phyloP scores from a whole-genome alignment of 2,329 filamentous ascomycete species.

The Talaromyces sp. region DNA sequence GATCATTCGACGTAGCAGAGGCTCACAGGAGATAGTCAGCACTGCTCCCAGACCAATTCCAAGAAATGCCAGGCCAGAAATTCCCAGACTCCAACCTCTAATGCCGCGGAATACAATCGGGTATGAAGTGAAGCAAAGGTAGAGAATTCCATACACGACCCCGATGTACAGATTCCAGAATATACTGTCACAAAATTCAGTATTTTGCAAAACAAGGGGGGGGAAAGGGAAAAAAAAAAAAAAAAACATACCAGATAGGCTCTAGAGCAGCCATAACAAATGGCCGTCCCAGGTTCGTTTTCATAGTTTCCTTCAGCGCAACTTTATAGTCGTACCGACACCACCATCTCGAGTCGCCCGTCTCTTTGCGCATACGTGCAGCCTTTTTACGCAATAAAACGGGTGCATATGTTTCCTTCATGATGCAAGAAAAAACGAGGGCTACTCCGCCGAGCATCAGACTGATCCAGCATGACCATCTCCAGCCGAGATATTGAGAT shows the following conservation, averaged over 20 bases:
- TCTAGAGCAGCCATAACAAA: conserved; percentile 74
- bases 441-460: conserved; percentile 57
- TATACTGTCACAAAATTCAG: conserved; percentile 49
- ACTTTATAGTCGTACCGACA: conserved; percentile 71
- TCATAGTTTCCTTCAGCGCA: conserved; percentile 62
- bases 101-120: conserved; percentile 73
- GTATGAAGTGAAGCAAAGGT: conserved; percentile 87
- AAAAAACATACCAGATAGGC: conserved; percentile 65
- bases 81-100: conserved; percentile 71
- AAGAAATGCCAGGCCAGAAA: conserved; percentile 72
- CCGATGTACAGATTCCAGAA: conserved; percentile 69
- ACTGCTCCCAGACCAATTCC: conserved; percentile 61
- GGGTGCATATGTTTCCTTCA: conserved; percentile 65
- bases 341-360: conserved; percentile 69
- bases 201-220: background rate
- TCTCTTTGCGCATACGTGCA: conserved; percentile 60
- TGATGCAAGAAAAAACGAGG: conserved; percentile 56
- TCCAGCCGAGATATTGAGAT: conserved; percentile 67
- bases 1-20: conserved; percentile 71
- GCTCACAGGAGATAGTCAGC: conserved; percentile 53
- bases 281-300: conserved; percentile 70
- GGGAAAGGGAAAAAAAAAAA: background rate
- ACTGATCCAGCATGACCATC: conserved; percentile 73
- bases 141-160: conserved; percentile 79
- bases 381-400: conserved; percentile 62